A percentile compares a stretch with the other conserved stretches of the same genome.
phyloP scores from a whole-genome alignment of 2,329 filamentous ascomycete species.

The Gaeumannomyces sp. region DNA sequence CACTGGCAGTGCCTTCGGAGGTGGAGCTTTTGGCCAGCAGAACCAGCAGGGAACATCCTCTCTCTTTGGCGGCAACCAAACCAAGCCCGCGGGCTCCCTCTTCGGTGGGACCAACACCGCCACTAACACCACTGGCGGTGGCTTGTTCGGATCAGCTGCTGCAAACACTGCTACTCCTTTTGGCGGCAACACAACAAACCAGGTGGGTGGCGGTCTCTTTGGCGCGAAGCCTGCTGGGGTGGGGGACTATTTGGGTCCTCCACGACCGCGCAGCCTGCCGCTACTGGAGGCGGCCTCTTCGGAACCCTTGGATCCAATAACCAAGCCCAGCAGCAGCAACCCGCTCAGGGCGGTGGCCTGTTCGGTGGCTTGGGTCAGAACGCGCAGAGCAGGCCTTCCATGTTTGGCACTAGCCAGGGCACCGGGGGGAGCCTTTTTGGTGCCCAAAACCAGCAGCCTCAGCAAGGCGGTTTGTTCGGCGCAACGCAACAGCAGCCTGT shows the following conservation, averaged over 20 bases:
- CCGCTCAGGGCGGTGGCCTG: constrained; percentile 32
- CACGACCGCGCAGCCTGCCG: constrained; percentile 28
- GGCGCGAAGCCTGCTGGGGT: constrained; percentile 32
- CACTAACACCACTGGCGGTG: constrained; percentile 22
- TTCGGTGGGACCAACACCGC: constrained; percentile 10
- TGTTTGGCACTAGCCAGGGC: constrained; percentile 44
- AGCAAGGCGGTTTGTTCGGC: constrained; percentile 39
- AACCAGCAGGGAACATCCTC: constrained; percentile 21
- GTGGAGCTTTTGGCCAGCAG: constrained; percentile 22
- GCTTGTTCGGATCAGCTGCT: constrained; percentile 40
- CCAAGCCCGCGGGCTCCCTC: constrained; percentile 8
- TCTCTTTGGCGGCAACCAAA: constrained; percentile 11
- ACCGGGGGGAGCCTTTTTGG: constrained; percentile 50
- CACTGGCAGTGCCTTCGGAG: constrained; percentile 8
- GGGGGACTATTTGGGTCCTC: constrained; percentile 43
- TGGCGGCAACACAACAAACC: constrained; percentile 12
- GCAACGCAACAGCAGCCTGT: constrained; percentile 41
- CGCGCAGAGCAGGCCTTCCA: constrained; percentile 44
- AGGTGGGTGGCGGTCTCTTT: constrained; percentile 31
- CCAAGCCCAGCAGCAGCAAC: constrained; percentile 29
- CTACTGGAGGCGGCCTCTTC: constrained; percentile 44
- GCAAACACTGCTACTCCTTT: constrained; percentile 11
- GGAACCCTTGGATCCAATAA: constrained; percentile 31
- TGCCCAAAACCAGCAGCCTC: constrained; percentile 35
- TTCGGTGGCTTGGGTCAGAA: constrained; percentile 46